Percentiles rank a stretch among this genome's conserved stretches.
These are phyloP conservation scores for Austroboletus olivaceoglutinosus DNA, from an alignment of 1,284 basidiomycete species.

Conservation along the genomic window DNA sequence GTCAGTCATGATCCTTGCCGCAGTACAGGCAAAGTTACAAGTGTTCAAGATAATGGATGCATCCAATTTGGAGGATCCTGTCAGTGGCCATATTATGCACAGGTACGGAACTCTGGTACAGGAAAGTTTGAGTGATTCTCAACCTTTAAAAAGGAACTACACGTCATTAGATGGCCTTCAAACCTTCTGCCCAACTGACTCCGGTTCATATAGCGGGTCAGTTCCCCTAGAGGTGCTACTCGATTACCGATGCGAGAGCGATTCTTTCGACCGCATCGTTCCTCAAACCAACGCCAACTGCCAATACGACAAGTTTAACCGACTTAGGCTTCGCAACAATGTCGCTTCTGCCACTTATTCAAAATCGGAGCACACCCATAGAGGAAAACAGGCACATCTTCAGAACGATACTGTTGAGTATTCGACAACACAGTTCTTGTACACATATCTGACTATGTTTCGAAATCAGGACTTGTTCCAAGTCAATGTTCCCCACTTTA, in stretches of 20 bases:
- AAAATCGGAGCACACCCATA: slow-evolving; percentile 34
- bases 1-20: slow-evolving; percentile 75
- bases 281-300: slow-evolving; percentile 86
- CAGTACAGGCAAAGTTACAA: slow-evolving; percentile 81
- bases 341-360: slow-evolving; percentile 48
- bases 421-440: not conserved
- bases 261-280: slow-evolving; percentile 85
- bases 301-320: slow-evolving; percentile 95
- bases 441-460: slow-evolving; percentile 12
- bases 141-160: slow-evolving; percentile 56
- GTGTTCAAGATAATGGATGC: slow-evolving; percentile 83
- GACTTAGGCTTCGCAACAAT: slow-evolving; percentile 78
- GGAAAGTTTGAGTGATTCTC: not conserved
- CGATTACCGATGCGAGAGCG: slow-evolving; percentile 79
- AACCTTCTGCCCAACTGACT: slow-evolving; percentile 74
- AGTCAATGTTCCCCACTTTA: slow-evolving; percentile 81
- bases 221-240: slow-evolving; percentile 90
- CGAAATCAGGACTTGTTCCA: slow-evolving; percentile 70
- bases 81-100: slow-evolving; percentile 84
- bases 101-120: slow-evolving; percentile 48
- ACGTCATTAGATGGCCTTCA: slow-evolving; percentile 79
- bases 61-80: slow-evolving; percentile 76
- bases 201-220: slow-evolving; percentile 42
- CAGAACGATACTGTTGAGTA: slow-evolving; percentile 72
- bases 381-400: slow-evolving; percentile 61